Evolutionary conservation across 345 rosid genomes (phyloP), one percentile per base, ranked within the genome.

Genomic region (Acer yangbiense): DNA sequence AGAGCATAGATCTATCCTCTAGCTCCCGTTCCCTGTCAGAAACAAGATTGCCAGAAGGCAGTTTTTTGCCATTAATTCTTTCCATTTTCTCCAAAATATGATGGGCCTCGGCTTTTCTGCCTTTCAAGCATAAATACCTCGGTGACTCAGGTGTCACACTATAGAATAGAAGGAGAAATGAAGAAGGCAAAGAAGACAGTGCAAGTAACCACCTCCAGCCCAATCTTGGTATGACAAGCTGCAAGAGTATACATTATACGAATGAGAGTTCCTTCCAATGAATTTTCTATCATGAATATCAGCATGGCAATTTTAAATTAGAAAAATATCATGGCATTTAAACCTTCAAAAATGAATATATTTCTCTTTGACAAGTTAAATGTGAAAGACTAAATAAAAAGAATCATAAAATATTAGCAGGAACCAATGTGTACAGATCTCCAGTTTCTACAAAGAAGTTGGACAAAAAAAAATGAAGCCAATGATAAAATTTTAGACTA

Each of bases 161-260:
- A 74, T 95, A 95, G 90, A 95, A 95, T 52, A 89, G 1, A 79
- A 93, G 97, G 77, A 95, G 97, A 74, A 90, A 72, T 9, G 81
- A 84, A 57, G 99, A 89, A 76, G 98, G 99, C 57, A 91, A 17
- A 75, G 97, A 84, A 72, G 97, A 92, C 13, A 92, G 41, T 58
- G 82, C 97, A 81, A 95, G 96, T 73, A 95, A 83, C 98, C 99
- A 95, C 82, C 99, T 89, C 98, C 99, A 93, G 72, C 92, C 91
- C 83, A 90, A 74, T 50, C 62, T 86, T 71, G 99, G 99, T 97
- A 95, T 93, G 72, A 95, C 79, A 79, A 90, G 74, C 98, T 93
- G 91, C 87, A 83, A 82, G 3, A 81, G 76, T 63, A 6, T 12
- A 68, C 13, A 41, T 66, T 41, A 73, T 4, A 61, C 23, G 23